Base-by-base conservation (phyloP, 495 filamentous ascomycete genomes). In the Podospora tetraspora region DNA sequence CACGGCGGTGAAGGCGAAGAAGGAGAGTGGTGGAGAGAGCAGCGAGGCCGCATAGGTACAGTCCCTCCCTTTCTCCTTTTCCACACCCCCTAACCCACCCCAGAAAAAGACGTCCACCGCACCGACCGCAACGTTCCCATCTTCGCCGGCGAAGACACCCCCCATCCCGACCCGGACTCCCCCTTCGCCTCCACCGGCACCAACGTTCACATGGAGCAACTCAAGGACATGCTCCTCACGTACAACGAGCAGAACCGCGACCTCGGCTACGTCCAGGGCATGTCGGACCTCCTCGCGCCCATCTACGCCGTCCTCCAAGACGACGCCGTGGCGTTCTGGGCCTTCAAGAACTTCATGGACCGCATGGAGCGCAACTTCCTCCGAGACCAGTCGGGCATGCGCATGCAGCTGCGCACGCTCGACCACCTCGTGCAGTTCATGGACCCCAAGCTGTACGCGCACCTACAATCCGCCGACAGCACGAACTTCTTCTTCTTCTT, bases 401-500 rank as follows among this genome's bases (percentile, higher is more conserved):
- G 94, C 11, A 84, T 87, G 2, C 96, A 99, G 74, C 90, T 98
- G 5, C 84, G 93, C 7, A 91, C 94, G 0, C 85, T 98, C 1
- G 93, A 98, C 72, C 92, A 98, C 64, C 88, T 98, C 1, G 91
- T 97, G 13, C 93, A 96, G 73, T 90, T 99, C 63, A 93, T 99
- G 89, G 95, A 99, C 71, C 94, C 95, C 0, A 90, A 93, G 73
- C 87, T 99, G 56, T 98, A 97, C 74, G 80, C 92, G 11, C 95
- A 99, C 74, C 84, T 99, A 0, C 87, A 97, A 74, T 87, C 84
- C 9, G 92, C 94, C 25, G 96, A 98, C 69, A 92, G 89, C 72
- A 98, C 95, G 22, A 98, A 99, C 78, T 99, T 98, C 79, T 99
- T 99, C 79, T 99, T 99, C 83, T 98, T 98, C 84, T 99, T 98